Evolutionary conservation across 2,329 filamentous ascomycete genomes (phyloP).

Genomic region (Zasmidium angulare): DNA sequence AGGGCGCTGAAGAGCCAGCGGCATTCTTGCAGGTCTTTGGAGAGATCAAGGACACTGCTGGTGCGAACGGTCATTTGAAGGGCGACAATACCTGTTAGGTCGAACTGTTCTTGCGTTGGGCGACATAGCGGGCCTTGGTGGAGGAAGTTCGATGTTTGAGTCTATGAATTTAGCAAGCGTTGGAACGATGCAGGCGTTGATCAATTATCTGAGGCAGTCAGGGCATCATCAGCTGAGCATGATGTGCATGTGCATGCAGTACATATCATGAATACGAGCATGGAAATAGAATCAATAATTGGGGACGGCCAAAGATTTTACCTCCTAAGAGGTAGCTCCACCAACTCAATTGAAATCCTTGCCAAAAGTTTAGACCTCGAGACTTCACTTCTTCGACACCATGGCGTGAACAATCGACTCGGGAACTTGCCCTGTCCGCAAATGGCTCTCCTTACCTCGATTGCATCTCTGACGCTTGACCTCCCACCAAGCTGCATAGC

Average conservation of each 20-base stretch:
- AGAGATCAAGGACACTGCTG: slow-evolving; percentile 49
- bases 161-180: not conserved
- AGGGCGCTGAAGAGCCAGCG: slow-evolving; percentile 69
- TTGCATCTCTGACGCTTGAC: slow-evolving; percentile 57
- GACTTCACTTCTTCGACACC: not conserved
- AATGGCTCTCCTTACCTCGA: slow-evolving; percentile 38
- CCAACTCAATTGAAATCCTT: not conserved
- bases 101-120: not conserved
- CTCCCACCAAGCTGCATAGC: slow-evolving; percentile 77
- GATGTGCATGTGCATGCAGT: not conserved
- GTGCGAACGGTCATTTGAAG: slow-evolving; percentile 5
- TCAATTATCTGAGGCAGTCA: not conserved
- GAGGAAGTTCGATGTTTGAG: not conserved
- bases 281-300: not conserved
- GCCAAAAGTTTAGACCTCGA: not conserved
- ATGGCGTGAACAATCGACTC: no score
- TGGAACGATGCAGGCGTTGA: not conserved
- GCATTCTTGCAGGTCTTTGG: slow-evolving; percentile 68
- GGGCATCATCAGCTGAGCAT: not conserved
- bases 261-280: not conserved
- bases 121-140: not conserved
- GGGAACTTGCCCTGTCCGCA: no score
- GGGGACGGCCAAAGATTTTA: not conserved
- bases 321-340: not conserved
- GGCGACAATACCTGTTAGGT: slow-evolving; percentile 19